phyloP scores from a whole-genome alignment of 192 early-diverging fungal species.

The Podila clonocystis region DNA sequence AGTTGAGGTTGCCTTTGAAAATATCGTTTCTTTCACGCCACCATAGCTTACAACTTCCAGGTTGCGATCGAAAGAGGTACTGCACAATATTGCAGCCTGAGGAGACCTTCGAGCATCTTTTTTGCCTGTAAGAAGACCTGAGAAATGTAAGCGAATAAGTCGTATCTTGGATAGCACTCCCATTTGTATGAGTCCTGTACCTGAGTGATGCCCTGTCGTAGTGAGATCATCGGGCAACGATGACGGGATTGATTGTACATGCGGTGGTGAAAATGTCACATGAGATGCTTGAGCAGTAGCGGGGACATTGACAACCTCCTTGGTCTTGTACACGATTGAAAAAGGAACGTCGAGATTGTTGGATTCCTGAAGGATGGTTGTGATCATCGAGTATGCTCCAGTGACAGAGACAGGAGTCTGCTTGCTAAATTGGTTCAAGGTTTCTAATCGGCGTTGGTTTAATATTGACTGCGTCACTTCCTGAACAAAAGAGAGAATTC shows the following conservation, averaged over 20 bases:
- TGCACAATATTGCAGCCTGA: slow-evolving; percentile 37
- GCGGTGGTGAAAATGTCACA: slow-evolving; percentile 12
- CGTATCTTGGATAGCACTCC: slow-evolving; percentile 3
- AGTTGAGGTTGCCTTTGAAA: slow-evolving; percentile 33
- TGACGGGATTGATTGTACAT: background rate
- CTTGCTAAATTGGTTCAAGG: slow-evolving; percentile 49
- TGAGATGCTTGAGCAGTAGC: background rate
- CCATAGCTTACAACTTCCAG: slow-evolving; percentile 27
- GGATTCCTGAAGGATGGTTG: slow-evolving; percentile 40
- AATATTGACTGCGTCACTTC: slow-evolving; percentile 49
- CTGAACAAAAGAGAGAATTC: slow-evolving; percentile 40
- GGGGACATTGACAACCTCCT: slow-evolving; percentile 9
- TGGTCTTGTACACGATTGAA: slow-evolving; percentile 37
- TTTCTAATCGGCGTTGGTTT: slow-evolving; percentile 43
- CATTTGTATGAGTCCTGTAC: slow-evolving; percentile 10
- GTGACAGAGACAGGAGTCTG: slow-evolving; percentile 26
- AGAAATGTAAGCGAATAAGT: slow-evolving; percentile 32
- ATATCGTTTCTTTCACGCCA: slow-evolving; percentile 18
- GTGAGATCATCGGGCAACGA: slow-evolving; percentile 4
- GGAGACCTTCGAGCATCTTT: slow-evolving; percentile 22
- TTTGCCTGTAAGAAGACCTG: slow-evolving; percentile 28
- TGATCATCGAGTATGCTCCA: slow-evolving; percentile 44
- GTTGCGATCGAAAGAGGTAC: slow-evolving; percentile 48
- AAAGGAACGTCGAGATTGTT: slow-evolving; percentile 39
- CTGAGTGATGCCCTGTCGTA: slow-evolving; percentile 10